Evolutionary conservation across 352 stramenopile species (phyloP), one percentile per base, ranked within the genome.

Genomic region (Elongisporangium undulatum): DNA sequence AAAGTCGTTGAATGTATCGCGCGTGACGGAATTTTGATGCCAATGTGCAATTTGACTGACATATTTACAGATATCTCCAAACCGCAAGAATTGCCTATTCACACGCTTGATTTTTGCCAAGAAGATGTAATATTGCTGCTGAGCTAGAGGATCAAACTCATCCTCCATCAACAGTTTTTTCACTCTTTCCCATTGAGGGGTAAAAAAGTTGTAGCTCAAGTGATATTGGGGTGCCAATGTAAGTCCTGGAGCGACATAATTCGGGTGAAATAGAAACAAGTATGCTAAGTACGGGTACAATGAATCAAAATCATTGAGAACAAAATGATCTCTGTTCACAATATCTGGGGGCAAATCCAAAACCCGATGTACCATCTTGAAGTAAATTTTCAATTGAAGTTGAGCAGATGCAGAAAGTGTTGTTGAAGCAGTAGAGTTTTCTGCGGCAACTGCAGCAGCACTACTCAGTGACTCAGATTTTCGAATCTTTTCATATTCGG

Each of bases 61-160:
- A 0, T 58, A 58, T 12, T 76, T 69, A 50, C 81, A 83, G 8
- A 93, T 84, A 9, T 79, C 62, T 7, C 77, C 69, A 38, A 87
- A 89, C 3, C 74, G 56, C 17, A 87, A 26, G 16, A 89, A 91
- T 50, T 89, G 79, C 8, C 71, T 61, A 50, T 87, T 81, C 34
- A 85, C 69, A 9, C 76, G 78, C 65, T 82, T 87, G 49, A 89
- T 62, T 58, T 89, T 89, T 10, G 75, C 68, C 21, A 91, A 22
- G 38, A 89, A 89, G 50, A 91, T 89, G 70, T 80, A 87, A 26
- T 86, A 85, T 34, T 89, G 77, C 54, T 91, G 82, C 57, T 91
- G 79, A 0, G 77, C 74, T 22, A 91, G 87, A 29, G 77, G 67
- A 50, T 89, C 77, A 45, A 82, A 87, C 24, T 79, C 67, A 53